phyloP scores from a whole-genome alignment of 345 rosid species.

The Geranium brycei region DNA sequence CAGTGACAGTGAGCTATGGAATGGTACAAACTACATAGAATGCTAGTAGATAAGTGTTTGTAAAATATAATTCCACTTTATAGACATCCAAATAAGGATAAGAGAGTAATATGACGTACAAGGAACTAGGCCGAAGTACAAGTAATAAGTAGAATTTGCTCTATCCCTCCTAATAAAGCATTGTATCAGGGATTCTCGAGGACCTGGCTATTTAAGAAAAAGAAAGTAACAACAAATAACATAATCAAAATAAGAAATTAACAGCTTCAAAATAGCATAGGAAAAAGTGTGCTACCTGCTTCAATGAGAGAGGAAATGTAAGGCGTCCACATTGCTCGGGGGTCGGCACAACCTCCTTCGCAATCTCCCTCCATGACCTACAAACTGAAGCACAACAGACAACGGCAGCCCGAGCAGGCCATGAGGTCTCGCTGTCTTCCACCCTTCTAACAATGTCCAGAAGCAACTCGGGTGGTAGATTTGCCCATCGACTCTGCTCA shows the following conservation, averaged over 20 bases:
- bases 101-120: slow-evolving; percentile 42
- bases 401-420: slow-evolving; percentile 87
- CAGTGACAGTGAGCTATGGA: too few relatives aligned
- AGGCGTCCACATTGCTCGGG: slow-evolving; percentile 83
- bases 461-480: slow-evolving; percentile 75
- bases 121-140: slow-evolving; percentile 71
- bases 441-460: slow-evolving; percentile 55
- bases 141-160: slow-evolving; percentile 52
- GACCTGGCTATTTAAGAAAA: slow-evolving; percentile 56
- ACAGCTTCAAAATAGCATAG: not conserved
- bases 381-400: slow-evolving; percentile 63
- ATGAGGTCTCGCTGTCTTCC: slow-evolving; percentile 71
- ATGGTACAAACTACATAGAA: too few relatives aligned
- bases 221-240: slow-evolving; percentile 7
- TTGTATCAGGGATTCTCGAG: slow-evolving; percentile 65
- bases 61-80: not conserved
- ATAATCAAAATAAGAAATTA: not conserved
- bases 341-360: slow-evolving; percentile 62
- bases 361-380: slow-evolving; percentile 76
- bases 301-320: slow-evolving; percentile 82
- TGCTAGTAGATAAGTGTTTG: not conserved
- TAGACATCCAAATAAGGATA: not conserved
- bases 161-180: slow-evolving; percentile 81
- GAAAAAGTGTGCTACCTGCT: slow-evolving; percentile 47
- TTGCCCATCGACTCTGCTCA: slow-evolving; percentile 74